Base-by-base conservation (phyloP, 345 rosid genomes). In the Arabidopsis suecica region DNA sequence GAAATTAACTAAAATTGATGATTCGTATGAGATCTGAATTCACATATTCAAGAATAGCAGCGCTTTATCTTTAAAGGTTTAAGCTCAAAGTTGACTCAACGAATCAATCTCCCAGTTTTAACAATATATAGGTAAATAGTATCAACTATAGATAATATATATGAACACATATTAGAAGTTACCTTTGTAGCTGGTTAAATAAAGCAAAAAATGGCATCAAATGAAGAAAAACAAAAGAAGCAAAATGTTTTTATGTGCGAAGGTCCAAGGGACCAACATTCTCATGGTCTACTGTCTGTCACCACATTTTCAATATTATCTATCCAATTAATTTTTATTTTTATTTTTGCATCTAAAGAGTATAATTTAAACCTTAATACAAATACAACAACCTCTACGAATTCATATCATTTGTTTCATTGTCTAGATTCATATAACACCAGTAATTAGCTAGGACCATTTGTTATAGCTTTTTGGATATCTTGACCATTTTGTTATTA, bases 261-360 rank as follows among this genome's bases (percentile, higher is more conserved):
- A 58, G 48, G 68, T 78, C 63, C 77, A 49, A 71, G 49, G 57
- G 72, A 78, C 77, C 77, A 78, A 78, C 69, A 78, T 72, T 78
- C 77, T 72, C 77, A 72, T 78, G 73, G 73, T 78, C 72, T 55
- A 23, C 25, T 23, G 25, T 23, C 59, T 70, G 51, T 42, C 47
- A 49, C 62, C 32, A 20, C 68, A 49, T 69, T 65, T 23, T 60
- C 63, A 40, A 8, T 47, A 5, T 51, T 72, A 48, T 77, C 6
- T 63, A 14, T 56, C 25, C 63, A 51, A 20, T 34, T 62, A 25
- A 16, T 1, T 10, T 23, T 65, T 13, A 47, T 47, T 45, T 18
- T 18, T 20, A 9, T 20, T 9, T 50, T 50, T 54, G 8, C 28
- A 63, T 63, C 20, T 16, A 10, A n/a, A 7, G 36, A 63, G 9